Percentiles rank a stretch among this genome's conserved stretches.
These are phyloP conservation scores for Populus ilicifolia DNA, from an alignment of 345 rosid species.

Conservation along the genomic window DNA sequence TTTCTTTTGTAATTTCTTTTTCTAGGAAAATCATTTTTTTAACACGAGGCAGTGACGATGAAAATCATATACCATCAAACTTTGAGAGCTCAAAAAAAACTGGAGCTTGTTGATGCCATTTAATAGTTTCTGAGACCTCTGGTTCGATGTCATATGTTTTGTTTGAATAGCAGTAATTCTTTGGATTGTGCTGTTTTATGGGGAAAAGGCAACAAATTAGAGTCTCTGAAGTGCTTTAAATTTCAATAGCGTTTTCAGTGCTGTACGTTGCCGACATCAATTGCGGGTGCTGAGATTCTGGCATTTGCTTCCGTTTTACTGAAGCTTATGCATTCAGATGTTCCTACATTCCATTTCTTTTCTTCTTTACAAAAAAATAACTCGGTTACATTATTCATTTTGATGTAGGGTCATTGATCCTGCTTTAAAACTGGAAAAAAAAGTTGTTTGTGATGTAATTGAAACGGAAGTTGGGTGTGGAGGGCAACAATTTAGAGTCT, in stretches of 20 bases:
- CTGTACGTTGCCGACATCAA: slow-evolving; percentile 24
- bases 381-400: background rate
- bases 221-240: slow-evolving; percentile 16
- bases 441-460: no score
- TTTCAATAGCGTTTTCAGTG: slow-evolving; percentile 13
- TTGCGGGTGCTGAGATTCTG: slow-evolving; percentile 15
- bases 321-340: slow-evolving; percentile 16
- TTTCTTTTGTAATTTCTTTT: background rate
- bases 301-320: background rate
- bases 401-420: no score
- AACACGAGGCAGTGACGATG: background rate
- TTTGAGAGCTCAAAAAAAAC: slow-evolving; percentile 1
- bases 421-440: no score
- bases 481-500: slow-evolving; percentile 80
- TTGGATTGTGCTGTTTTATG: background rate
- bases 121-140: background rate
- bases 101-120: slow-evolving; percentile 15
- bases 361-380: no score
- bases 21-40: background rate
- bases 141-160: no score
- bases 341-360: background rate
- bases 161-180: background rate
- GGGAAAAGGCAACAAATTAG: slow-evolving; percentile 3
- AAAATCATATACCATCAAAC: slow-evolving; percentile 18
- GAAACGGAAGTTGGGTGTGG: no score